Evolutionary conservation across 169 alveolate genomes (phyloP).

Genomic region (Eimeria acervulina): DNA sequence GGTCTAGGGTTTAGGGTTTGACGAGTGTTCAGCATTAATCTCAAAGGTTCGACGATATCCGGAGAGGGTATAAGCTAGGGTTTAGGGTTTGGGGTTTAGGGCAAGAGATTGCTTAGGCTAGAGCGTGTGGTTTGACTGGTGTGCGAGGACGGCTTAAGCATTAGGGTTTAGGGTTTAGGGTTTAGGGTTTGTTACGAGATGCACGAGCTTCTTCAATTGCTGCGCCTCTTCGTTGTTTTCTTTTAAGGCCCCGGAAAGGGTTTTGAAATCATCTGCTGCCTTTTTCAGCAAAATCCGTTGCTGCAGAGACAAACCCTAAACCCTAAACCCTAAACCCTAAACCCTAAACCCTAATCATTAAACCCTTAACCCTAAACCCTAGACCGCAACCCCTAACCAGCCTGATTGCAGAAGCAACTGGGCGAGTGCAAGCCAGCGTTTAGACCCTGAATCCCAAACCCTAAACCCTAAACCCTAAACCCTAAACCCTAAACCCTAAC

Average conservation of each 20-base stretch:
- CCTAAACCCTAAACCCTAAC: conserved; percentile 8
- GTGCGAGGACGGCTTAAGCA: too few relatives aligned
- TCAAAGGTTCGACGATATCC: neutral
- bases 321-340: conserved; percentile 33
- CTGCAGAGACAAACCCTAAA: conserved; percentile 37
- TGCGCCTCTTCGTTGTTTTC: conserved; percentile 7
- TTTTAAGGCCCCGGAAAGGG: neutral
- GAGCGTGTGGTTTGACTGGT: too few relatives aligned
- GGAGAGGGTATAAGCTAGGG: neutral
- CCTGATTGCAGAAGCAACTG: too few relatives aligned
- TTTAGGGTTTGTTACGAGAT: neutral
- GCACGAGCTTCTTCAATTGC: neutral
- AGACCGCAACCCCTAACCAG: too few relatives aligned
- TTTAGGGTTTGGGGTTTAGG: neutral
- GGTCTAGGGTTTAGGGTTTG: conserved; percentile 30
- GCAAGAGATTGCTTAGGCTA: too few relatives aligned
- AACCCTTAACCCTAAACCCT: neutral
- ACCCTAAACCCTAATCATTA: conserved; percentile 6
- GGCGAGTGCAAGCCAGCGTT: neutral
- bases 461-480: conserved; percentile 39
- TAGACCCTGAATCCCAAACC: neutral
- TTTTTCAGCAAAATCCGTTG: neutral
- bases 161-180: neutral
- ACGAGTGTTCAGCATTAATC: neutral
- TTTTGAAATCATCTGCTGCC: neutral